phyloP scores from a whole-genome alignment of 495 filamentous ascomycete genomes.

The Lasiosphaeriaceae sp. region DNA sequence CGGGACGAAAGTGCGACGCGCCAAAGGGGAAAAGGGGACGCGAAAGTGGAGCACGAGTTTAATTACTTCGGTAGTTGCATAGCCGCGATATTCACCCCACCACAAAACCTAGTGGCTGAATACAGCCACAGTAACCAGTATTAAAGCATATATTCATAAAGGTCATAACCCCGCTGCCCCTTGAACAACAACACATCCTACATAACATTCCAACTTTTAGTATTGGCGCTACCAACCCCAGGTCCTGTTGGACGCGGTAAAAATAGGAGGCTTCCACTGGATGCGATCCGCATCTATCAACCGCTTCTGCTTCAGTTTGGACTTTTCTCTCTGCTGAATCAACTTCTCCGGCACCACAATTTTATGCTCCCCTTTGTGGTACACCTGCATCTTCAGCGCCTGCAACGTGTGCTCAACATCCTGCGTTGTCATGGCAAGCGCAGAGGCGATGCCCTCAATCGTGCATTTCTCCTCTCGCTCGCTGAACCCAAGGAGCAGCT shows the following conservation, averaged over 20 bases:
- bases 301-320: conserved; percentile 66
- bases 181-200: not conserved
- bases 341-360: conserved; percentile 74
- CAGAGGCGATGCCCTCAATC: conserved; percentile 71
- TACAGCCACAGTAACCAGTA: too few relatives aligned
- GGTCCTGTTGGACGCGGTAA: conserved; percentile 80
- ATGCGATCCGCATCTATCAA: conserved; percentile 73
- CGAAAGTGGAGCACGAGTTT: conserved; percentile 15
- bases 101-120: not conserved
- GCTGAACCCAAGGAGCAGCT: conserved; percentile 65
- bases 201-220: not conserved
- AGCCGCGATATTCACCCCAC: not conserved
- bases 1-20: conserved; percentile 20
- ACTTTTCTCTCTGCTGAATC: conserved; percentile 67
- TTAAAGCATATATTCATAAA: too few relatives aligned
- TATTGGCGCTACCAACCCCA: conserved; percentile 78
- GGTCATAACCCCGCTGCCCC: not conserved
- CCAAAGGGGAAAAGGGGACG: conserved; percentile 5
- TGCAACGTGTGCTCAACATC: conserved; percentile 93
- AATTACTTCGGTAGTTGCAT: conserved; percentile 18
- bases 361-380: conserved; percentile 91
- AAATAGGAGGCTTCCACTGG: conserved; percentile 94
- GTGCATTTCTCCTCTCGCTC: conserved; percentile 63
- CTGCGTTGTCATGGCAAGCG: conserved; percentile 89
- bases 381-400: conserved; percentile 89